phyloP scores from a whole-genome alignment of 2,329 filamentous ascomycete species.

The Thyridium curvatum region DNA sequence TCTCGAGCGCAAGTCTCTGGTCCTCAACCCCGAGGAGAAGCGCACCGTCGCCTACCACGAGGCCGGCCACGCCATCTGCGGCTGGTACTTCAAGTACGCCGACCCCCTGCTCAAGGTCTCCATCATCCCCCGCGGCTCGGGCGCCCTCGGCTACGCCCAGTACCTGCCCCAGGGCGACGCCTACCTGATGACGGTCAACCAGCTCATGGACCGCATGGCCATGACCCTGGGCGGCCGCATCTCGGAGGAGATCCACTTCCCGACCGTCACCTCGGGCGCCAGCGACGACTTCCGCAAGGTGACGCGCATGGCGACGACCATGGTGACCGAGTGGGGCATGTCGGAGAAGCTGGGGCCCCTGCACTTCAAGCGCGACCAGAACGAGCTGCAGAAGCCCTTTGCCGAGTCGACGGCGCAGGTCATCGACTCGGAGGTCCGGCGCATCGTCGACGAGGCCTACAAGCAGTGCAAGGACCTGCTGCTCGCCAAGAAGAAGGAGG shows the following conservation, averaged over 20 bases:
- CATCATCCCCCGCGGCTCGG: constrained; percentile 93
- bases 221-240: constrained; percentile 97
- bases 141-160: constrained; percentile 90
- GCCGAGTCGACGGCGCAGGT: constrained; percentile 87
- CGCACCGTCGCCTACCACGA: constrained; percentile 56
- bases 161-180: constrained; percentile 89
- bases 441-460: constrained; percentile 90
- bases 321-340: constrained; percentile 99
- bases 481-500: constrained; percentile 77
- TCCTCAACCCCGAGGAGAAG: constrained; percentile 89
- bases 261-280: constrained; percentile 90
- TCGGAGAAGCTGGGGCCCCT: constrained; percentile 88
- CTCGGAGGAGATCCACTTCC: constrained; percentile 93
- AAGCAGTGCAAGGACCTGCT: constrained; percentile 81
- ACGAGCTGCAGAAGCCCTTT: constrained; percentile 88
- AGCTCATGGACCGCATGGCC: constrained; percentile 98
- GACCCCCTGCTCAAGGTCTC: constrained; percentile 97
- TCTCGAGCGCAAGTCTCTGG: constrained; percentile 93
- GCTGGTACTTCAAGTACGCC: constrained; percentile 96
- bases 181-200: constrained; percentile 91
- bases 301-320: constrained; percentile 87
- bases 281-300: constrained; percentile 99
- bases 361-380: constrained; percentile 71
- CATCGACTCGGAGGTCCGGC: constrained; percentile 86
- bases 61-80: constrained; percentile 95